Conservation (phyloP, 768 basidiomycete genomes). For the Mycena albidolilacea region DNA sequence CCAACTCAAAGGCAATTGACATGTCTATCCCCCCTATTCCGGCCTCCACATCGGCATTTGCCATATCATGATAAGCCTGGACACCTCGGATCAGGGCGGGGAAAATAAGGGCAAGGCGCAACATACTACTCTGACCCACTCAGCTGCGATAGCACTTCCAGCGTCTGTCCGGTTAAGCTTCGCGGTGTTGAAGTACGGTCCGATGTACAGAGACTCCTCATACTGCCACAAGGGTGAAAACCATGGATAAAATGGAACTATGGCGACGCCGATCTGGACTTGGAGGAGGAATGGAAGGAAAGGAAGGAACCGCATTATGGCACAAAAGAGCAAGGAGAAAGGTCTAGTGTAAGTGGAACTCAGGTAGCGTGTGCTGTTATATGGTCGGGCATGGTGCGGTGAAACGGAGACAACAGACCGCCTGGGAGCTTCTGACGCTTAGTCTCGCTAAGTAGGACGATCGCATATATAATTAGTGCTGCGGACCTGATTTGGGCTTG, state of each 20-base stretch:
- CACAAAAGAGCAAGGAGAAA: constrained; percentile 1
- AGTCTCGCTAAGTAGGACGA: constrained; percentile 3
- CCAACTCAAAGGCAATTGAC: constrained; percentile 14
- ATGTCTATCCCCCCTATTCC: constrained; percentile 10
- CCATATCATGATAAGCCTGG: constrained; percentile 13
- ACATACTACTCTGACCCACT: constrained; percentile 17
- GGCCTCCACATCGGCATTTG: constrained; percentile 4
- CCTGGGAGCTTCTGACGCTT: too few relatives aligned
- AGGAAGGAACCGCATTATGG: constrained; percentile 3
- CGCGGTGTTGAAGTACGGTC: constrained; percentile 9
- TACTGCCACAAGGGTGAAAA: constrained; percentile 5
- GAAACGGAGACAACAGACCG: too few relatives aligned
- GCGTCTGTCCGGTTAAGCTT: constrained; percentile 8
- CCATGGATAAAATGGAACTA: constrained; percentile 14
- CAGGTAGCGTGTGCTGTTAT: too few relatives aligned
- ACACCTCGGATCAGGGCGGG: constrained; percentile 3
- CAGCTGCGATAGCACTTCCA: constrained; percentile 5
- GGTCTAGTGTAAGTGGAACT: too few relatives aligned
- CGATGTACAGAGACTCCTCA: background rate
- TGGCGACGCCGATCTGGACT: constrained; percentile 1
- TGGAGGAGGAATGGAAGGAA: constrained; percentile 10
- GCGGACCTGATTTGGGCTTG: constrained; percentile 14
- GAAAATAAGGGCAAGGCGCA: constrained; percentile 1
- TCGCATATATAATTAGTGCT: constrained; percentile 10
- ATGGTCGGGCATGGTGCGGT: too few relatives aligned